These are phyloP conservation scores for Coccomyxa sp. DNA, from an alignment of 139 green algal species.

Conservation along the genomic window DNA sequence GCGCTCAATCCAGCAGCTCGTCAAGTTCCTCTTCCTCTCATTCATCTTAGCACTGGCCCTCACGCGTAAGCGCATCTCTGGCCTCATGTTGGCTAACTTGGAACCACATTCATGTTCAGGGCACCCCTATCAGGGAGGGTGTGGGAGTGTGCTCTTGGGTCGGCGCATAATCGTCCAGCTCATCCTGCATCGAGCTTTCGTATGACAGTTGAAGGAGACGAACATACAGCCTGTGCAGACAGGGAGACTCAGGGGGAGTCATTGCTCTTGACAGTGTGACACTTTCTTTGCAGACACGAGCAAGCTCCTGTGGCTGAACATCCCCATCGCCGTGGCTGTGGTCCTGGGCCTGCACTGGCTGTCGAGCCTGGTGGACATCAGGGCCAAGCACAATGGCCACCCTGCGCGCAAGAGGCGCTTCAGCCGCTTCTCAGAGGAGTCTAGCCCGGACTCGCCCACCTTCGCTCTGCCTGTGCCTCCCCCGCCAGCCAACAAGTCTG, in stretches of 20 bases:
- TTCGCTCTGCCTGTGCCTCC: background rate
- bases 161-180: background rate
- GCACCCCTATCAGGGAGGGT: background rate
- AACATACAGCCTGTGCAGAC: background rate
- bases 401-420: background rate
- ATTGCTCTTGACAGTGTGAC: background rate
- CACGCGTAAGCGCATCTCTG: background rate
- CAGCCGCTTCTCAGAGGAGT: background rate
- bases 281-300: constrained; percentile 27
- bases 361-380: constrained; percentile 6
- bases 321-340: constrained; percentile 19
- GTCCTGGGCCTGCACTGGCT: background rate
- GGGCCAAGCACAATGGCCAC: background rate
- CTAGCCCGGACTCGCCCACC: background rate
- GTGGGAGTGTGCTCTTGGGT: background rate
- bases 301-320: constrained; percentile 23
- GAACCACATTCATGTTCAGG: background rate
- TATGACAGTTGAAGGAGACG: background rate
- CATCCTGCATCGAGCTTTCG: background rate
- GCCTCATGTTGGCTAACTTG: background rate
- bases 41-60: constrained; percentile 4
- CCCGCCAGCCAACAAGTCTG: constrained; percentile 5
- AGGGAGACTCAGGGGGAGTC: background rate
- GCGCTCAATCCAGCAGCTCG: background rate
- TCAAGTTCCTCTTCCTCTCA: constrained; percentile 6